Conservation (phyloP, 805 yeast species). For the Starmerella floris region DNA sequence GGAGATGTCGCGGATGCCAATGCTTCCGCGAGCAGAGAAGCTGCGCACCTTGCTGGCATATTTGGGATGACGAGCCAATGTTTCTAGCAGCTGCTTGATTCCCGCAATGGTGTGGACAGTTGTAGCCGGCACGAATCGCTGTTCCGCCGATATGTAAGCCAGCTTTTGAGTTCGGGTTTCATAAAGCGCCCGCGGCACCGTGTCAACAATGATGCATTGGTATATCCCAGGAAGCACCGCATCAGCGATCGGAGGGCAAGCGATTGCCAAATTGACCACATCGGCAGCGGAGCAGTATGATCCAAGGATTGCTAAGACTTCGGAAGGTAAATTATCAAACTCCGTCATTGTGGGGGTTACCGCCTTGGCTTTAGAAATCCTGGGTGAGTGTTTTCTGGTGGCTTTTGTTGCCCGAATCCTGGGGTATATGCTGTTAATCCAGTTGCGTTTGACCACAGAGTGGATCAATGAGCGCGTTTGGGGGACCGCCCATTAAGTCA, state of each 20-base stretch:
- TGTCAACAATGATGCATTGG: conserved; percentile 24
- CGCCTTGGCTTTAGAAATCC: too few species aligned
- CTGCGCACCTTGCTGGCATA: conserved; percentile 17
- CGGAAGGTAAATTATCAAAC: conserved; percentile 21
- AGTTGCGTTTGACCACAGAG: too few species aligned
- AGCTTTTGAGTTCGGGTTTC: conserved; percentile 7
- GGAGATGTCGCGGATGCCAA: conserved; percentile 23
- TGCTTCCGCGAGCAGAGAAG: conserved; percentile 17
- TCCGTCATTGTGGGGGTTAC: too few species aligned
- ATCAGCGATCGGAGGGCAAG: conserved; percentile 19
- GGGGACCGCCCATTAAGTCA: not conserved
- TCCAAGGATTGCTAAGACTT: conserved; percentile 22
- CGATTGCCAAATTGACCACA: conserved; percentile 24
- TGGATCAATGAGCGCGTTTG: not conserved
- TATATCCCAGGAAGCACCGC: conserved; percentile 23
- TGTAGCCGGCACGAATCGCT: conserved; percentile 13
- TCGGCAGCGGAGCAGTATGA: conserved; percentile 26
- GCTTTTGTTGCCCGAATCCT: too few species aligned
- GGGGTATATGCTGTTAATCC: too few species aligned
- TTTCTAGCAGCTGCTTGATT: conserved; percentile 22
- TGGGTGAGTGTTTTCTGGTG: too few species aligned
- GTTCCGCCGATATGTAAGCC: not conserved
- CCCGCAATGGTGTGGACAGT: conserved; percentile 27
- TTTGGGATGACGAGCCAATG: conserved; percentile 14
- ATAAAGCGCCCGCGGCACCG: conserved; percentile 23